These are phyloP conservation scores for Forsythia suspensa DNA, from an alignment of 257 asterid species.

Conservation along the genomic window DNA sequence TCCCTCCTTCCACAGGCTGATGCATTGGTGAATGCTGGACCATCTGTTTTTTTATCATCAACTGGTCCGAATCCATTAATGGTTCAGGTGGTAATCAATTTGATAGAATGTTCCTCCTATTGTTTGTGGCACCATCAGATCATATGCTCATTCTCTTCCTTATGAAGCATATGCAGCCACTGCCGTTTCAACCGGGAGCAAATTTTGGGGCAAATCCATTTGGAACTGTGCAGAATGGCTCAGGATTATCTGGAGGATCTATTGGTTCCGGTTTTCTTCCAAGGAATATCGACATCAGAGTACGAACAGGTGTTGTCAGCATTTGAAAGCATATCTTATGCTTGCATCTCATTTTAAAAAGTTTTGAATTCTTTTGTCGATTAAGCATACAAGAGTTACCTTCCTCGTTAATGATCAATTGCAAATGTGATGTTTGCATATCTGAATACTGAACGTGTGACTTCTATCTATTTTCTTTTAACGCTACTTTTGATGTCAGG, in stretches of 20 bases:
- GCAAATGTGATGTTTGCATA: not conserved
- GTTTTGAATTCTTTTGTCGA: not conserved
- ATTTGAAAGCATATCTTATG: not conserved
- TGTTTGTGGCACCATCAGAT: conserved; percentile 11
- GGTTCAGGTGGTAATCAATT: conserved; percentile 77
- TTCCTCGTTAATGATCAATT: not conserved
- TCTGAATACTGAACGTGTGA: not conserved
- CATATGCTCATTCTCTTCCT: conserved; percentile 23
- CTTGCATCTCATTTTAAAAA: not conserved
- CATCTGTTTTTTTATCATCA: conserved; percentile 81
- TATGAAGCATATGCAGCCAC: conserved; percentile 54
- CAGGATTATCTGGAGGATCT: conserved; percentile 60
- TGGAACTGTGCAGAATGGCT: conserved; percentile 58
- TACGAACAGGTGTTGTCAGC: conserved; percentile 68
- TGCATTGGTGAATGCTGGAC: conserved; percentile 95
- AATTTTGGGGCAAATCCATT: conserved; percentile 59
- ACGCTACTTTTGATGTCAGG: conserved; percentile 36
- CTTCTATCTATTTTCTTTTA: not conserved
- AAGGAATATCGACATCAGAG: conserved; percentile 93
- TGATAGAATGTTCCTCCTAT: conserved; percentile 1
- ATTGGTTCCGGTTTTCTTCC: conserved; percentile 66
- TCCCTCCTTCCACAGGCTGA: conserved; percentile 57
- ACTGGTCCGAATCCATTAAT: conserved; percentile 92
- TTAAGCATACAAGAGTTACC: not conserved
- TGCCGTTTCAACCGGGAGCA: conserved; percentile 78